Conservation (phyloP, 2,329 filamentous ascomycete species). For the Xylaria multiplex region DNA sequence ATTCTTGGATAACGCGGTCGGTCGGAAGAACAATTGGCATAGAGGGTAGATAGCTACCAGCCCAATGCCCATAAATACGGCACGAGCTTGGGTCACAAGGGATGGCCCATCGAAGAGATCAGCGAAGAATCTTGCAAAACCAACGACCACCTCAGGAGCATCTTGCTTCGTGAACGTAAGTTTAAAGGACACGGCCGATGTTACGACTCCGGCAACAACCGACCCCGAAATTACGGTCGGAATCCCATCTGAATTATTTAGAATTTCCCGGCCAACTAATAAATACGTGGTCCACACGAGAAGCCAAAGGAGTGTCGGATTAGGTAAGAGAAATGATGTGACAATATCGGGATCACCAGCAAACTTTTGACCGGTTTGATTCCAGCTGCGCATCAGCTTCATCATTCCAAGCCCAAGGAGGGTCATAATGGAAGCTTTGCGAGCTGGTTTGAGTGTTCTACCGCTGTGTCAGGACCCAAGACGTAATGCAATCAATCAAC, state of each 20-base stretch:
- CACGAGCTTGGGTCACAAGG: slow-evolving; percentile 60
- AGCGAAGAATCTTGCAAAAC: slow-evolving; percentile 55
- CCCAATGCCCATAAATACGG: slow-evolving; percentile 61
- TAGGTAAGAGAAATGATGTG: slow-evolving; percentile 71
- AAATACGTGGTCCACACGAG: slow-evolving; percentile 77
- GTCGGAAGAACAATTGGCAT: slow-evolving; percentile 51
- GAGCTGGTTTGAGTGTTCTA: slow-evolving; percentile 43
- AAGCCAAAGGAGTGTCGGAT: slow-evolving; percentile 77
- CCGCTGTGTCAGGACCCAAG: slow-evolving; percentile 17
- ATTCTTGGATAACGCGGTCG: slow-evolving; percentile 42
- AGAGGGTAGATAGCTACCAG: slow-evolving; percentile 53
- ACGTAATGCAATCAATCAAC: background rate
- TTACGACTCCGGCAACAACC: slow-evolving; percentile 55
- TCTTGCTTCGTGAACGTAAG: slow-evolving; percentile 87
- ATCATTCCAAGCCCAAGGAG: slow-evolving; percentile 67
- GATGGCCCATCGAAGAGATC: slow-evolving; percentile 55
- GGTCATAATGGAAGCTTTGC: slow-evolving; percentile 44
- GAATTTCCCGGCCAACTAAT: slow-evolving; percentile 61
- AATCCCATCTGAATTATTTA: slow-evolving; percentile 55
- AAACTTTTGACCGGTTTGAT: slow-evolving; percentile 96
- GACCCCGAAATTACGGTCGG: slow-evolving; percentile 55
- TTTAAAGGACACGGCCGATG: slow-evolving; percentile 82
- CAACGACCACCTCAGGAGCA: slow-evolving; percentile 80
- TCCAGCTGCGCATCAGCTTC: slow-evolving; percentile 82
- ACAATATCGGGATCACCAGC: slow-evolving; percentile 90